Percentiles rank a stretch among this genome's conserved stretches.
phyloP scores from a whole-genome alignment of 1,139 yeast genomes.

The Geotrichum macrosporum region DNA sequence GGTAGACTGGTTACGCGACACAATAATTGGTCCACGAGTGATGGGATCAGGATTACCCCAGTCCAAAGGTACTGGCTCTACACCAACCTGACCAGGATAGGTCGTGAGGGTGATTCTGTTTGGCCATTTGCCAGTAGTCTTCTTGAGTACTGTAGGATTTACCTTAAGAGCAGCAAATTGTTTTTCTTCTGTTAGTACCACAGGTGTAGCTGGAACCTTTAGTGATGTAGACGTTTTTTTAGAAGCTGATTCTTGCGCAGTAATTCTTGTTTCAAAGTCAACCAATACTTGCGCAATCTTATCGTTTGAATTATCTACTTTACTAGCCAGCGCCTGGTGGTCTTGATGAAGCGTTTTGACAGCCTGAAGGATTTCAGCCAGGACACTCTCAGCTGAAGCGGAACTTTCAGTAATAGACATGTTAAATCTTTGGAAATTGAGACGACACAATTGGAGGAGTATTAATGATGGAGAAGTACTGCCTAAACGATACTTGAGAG shows the following conservation, averaged over 20 bases:
- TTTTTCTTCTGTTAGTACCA: constrained; percentile 12
- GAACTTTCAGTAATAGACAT: background rate
- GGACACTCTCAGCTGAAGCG: constrained; percentile 1
- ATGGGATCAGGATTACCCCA: constrained; percentile 50
- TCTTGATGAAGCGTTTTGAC: constrained; percentile 18
- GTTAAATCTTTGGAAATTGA: no score
- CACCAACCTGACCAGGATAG: constrained; percentile 47
- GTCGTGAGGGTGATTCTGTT: constrained; percentile 46
- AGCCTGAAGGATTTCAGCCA: constrained; percentile 16
- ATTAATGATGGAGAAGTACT: no score
- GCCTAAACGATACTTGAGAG: no score
- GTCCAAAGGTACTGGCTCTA: constrained; percentile 45
- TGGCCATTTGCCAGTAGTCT: constrained; percentile 29
- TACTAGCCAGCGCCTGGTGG: constrained; percentile 18
- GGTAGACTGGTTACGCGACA: constrained; percentile 42
- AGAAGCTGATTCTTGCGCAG: constrained; percentile 9
- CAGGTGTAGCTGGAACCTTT: constrained; percentile 16
- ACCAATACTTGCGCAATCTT: constrained; percentile 15
- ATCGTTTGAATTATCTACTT: constrained; percentile 23
- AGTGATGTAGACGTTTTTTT: background rate
- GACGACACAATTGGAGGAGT: no score
- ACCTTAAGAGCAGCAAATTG: constrained; percentile 7
- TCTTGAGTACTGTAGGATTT: background rate
- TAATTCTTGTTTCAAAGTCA: constrained; percentile 14
- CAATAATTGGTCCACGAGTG: constrained; percentile 55